phyloP scores from a whole-genome alignment of 768 basidiomycete genomes.

The Clavulina sp. region DNA sequence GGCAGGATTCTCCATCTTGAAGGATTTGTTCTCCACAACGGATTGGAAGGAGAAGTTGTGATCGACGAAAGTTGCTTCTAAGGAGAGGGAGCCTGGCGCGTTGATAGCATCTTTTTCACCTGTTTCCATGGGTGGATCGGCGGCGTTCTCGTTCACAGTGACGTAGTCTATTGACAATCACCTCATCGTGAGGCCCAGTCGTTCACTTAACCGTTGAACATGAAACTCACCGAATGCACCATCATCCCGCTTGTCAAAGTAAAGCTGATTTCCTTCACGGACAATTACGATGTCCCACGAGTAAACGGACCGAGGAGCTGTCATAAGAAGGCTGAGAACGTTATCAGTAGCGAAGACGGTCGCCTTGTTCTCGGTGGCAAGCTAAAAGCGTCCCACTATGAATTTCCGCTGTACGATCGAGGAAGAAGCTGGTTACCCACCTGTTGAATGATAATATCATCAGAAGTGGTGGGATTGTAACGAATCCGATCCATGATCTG shows the following conservation, averaged over 20 bases:
- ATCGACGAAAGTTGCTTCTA: conserved; percentile 98
- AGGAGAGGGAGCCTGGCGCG: conserved; percentile 77
- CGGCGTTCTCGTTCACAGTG: conserved; percentile 96
- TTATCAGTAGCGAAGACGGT: conserved; percentile 88
- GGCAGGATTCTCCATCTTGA: conserved; percentile 65
- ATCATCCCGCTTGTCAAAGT: conserved; percentile 94
- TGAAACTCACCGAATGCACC: conserved; percentile 60
- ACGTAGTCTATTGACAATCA: conserved; percentile 40
- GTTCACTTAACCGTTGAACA: neutral
- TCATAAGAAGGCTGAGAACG: conserved; percentile 92
- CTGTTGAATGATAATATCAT: conserved; percentile 92
- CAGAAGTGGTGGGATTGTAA: conserved; percentile 95
- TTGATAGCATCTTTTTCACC: conserved; percentile 83
- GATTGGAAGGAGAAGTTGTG: conserved; percentile 97
- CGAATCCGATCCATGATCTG: conserved; percentile 88
- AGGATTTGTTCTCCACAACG: conserved; percentile 50
- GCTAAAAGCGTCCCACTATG: conserved; percentile 24
- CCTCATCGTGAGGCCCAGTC: neutral
- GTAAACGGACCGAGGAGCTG: conserved; percentile 84
- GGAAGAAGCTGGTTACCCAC: conserved; percentile 23
- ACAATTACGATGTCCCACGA: conserved; percentile 98
- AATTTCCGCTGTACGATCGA: conserved; percentile 3
- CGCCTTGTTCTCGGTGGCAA: conserved; percentile 64
- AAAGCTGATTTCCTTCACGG: conserved; percentile 82
- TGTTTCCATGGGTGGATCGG: conserved; percentile 46